Evolutionary conservation across 805 yeast species (phyloP).

Genomic region (Scheffersomyces stipitis): DNA sequence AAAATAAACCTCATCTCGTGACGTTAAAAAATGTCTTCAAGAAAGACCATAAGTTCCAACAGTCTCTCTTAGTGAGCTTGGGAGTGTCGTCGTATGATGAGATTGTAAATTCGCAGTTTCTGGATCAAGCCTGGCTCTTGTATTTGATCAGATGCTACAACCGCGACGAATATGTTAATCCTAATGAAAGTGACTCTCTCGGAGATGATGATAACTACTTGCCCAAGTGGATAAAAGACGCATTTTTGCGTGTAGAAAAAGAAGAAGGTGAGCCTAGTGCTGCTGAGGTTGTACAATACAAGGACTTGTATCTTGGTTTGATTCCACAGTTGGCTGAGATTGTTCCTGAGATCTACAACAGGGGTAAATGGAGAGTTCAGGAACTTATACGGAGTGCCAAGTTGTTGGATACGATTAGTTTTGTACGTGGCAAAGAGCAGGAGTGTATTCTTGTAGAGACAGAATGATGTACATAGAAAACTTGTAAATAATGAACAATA

Average conservation of each 20-base stretch:
- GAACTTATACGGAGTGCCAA: constrained; percentile 51
- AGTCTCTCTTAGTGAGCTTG: constrained; percentile 53
- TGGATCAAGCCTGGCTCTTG: constrained; percentile 59
- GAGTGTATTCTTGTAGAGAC: constrained; percentile 41
- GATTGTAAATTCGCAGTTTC: constrained; percentile 44
- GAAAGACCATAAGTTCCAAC: constrained; percentile 52
- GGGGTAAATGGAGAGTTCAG: constrained; percentile 50
- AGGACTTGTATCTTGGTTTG: constrained; percentile 52
- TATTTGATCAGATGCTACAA: constrained; percentile 65
- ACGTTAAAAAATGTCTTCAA: constrained; percentile 61
- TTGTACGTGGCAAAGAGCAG: constrained; percentile 44
- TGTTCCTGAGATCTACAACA: constrained; percentile 57
- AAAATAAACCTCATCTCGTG: constrained; percentile 44
- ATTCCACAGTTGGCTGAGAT: constrained; percentile 48
- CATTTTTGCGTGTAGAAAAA: constrained; percentile 36
- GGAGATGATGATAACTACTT: constrained; percentile 34
- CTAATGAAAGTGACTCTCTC: constrained; percentile 7
- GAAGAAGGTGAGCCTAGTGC: constrained; percentile 43
- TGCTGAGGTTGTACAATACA: constrained; percentile 56
- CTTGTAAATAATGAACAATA: neutral
- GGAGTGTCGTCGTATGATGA: constrained; percentile 59
- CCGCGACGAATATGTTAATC: constrained; percentile 25
- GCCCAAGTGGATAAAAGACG: constrained; percentile 51
- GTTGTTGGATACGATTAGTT: constrained; percentile 52
- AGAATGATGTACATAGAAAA: neutral